Evolutionary conservation across 2,329 filamentous ascomycete genomes (phyloP), one percentile per base, ranked within the genome.

Genomic region (Stachybotrys chlorohalonatus): DNA sequence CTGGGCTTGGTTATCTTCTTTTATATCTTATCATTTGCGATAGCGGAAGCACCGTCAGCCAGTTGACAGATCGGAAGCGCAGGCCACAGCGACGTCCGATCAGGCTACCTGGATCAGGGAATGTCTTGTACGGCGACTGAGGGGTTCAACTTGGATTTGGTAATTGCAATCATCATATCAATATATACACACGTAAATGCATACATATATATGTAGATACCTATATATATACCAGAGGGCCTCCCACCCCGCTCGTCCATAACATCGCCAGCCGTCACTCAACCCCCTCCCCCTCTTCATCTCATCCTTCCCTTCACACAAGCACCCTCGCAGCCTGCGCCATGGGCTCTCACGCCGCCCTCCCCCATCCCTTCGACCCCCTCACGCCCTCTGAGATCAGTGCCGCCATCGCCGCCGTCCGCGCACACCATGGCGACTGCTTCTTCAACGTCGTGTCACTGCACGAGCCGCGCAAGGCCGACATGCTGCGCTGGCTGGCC

Each of bases 371-470:
- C 13, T 66, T 66, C 54, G 64, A 66, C 49, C 64, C 64, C 45
- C 63, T 66, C 55, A 48, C 60, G 9, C 68, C 79, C 9, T 71
- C 75, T 2, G 91, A 95, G 70, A 95, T 95, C 62, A 84, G 87
- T 62, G 73, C 79, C 17, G 84, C 84, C 7, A 86, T 91, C 52
- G 73, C 79, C 1, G 75, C 89, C 36, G 78, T 95, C 59, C 84
- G 83, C 57, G 82, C 85, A 62, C 78, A 86, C 56, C 78, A 95
- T 67, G 77, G 83, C 55, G 77, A 86, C 51, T 78, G 95, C 56
- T 84, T 85, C 70, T 96, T 92, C 81, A 94, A 96, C 75, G 88
- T 91, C 2, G 85, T 96, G 54, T 88, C 89, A 2, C 76, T 95
- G 31, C 86, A 85, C 63, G 91, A 96, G 75, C 91, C 91, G 51